Evolutionary conservation across 345 rosid species (phyloP).

Genomic region (Syzygium jambos): DNA sequence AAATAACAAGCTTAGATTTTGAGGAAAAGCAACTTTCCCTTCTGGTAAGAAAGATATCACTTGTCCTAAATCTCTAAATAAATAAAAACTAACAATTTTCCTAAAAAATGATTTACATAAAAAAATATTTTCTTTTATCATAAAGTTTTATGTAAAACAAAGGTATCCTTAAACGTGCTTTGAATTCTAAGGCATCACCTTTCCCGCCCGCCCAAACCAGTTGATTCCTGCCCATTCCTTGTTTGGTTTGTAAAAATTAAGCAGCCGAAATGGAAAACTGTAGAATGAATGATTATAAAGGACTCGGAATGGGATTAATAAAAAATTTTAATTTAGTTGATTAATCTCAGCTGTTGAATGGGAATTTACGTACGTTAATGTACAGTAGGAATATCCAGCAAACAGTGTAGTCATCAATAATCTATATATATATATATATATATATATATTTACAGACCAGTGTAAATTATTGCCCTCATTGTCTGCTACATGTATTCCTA

Average conservation of each 20-base stretch:
- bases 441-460: too few species aligned
- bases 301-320: background rate
- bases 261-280: background rate
- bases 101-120: too few species aligned
- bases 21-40: rapidly evolving
- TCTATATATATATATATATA: too few species aligned
- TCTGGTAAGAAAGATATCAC: too few species aligned
- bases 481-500: background rate
- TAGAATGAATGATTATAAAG: background rate
- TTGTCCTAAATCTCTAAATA: background rate
- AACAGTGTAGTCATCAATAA: too few species aligned
- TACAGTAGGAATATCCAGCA: too few species aligned
- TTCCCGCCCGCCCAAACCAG: background rate
- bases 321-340: too few species aligned
- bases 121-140: too few species aligned
- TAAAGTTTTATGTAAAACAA: too few species aligned
- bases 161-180: background rate
- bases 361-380: background rate
- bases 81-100: too few species aligned
- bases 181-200: background rate
- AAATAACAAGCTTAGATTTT: background rate
- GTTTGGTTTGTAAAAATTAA: background rate
- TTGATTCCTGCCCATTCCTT: background rate
- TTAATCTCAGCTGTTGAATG: background rate
- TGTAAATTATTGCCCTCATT: background rate